These are phyloP conservation scores for Fraxinus nigra DNA, from an alignment of 305 asterid species.

Conservation along the genomic window DNA sequence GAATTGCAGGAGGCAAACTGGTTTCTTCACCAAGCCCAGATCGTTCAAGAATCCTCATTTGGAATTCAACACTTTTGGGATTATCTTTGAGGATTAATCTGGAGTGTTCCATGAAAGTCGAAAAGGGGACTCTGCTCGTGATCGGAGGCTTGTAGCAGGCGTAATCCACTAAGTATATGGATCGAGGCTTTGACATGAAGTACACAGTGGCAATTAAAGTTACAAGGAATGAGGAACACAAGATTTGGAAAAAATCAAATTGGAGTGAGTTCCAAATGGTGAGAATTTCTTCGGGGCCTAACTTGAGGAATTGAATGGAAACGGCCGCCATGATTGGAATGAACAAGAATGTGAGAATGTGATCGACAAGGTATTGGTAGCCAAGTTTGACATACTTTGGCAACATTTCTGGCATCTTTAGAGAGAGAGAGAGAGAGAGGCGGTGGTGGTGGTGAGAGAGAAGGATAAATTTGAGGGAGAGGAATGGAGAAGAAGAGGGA, in stretches of 20 bases:
- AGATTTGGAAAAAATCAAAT: slow-evolving; percentile 35
- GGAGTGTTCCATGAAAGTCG: slow-evolving; percentile 83
- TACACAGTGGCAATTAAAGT: slow-evolving; percentile 45
- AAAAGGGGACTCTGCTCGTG: slow-evolving; percentile 59
- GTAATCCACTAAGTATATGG: slow-evolving; percentile 63
- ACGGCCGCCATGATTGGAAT: slow-evolving; percentile 36
- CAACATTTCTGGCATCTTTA: slow-evolving; percentile 36
- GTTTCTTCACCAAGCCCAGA: slow-evolving; percentile 87
- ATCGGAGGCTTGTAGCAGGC: slow-evolving; percentile 73
- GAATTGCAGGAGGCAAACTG: slow-evolving; percentile 63
- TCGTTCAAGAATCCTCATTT: slow-evolving; percentile 71
- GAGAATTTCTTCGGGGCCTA: slow-evolving; percentile 40
- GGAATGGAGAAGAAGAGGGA: slow-evolving; percentile 21
- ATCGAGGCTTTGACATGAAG: slow-evolving; percentile 69
- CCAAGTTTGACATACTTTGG: slow-evolving; percentile 55
- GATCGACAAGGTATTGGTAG: slow-evolving; percentile 58
- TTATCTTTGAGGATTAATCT: slow-evolving; percentile 50
- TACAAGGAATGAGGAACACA: slow-evolving; percentile 39
- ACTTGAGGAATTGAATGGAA: slow-evolving; percentile 25
- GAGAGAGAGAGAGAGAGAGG: neutral
- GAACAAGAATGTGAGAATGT: slow-evolving; percentile 44
- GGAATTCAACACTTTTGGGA: slow-evolving; percentile 75
- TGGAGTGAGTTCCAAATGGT: slow-evolving; percentile 36
- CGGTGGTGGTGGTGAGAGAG: slow-evolving; percentile 20
- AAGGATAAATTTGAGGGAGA: slow-evolving; percentile 3